A percentile compares a stretch with the other conserved stretches of the same genome.
phyloP scores from a whole-genome alignment of 345 rosid species.

The Acer negundo region DNA sequence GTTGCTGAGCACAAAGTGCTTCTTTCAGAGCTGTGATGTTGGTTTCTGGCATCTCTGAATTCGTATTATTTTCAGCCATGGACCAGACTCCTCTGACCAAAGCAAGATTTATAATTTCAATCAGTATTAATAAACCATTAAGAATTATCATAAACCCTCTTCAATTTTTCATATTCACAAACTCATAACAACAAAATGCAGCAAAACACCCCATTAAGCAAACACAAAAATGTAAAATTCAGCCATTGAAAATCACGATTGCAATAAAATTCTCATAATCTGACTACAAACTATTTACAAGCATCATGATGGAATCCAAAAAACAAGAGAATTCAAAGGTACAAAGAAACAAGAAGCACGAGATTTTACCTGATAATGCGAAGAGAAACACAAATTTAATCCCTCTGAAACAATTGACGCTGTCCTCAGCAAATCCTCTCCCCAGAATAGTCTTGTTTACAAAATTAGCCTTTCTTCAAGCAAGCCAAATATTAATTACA shows the following conservation, averaged over 20 bases:
- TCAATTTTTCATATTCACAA: not conserved
- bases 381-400: not conserved
- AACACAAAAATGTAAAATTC: not conserved
- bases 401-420: not conserved
- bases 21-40: slow-evolving; percentile 50
- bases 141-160: not conserved
- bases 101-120: not conserved
- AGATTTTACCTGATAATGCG: not conserved
- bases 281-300: not conserved
- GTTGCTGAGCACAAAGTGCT: slow-evolving; percentile 67
- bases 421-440: too few relatives aligned
- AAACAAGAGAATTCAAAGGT: not conserved
- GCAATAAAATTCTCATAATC: not conserved
- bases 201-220: not conserved
- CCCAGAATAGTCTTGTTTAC: not conserved
- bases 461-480: not conserved
- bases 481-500: not conserved
- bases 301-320: not conserved
- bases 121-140: slow-evolving; percentile 5
- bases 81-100: not conserved
- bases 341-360: not conserved
- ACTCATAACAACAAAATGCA: too few relatives aligned
- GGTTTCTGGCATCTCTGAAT: slow-evolving; percentile 36
- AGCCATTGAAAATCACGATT: not conserved
- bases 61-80: slow-evolving; percentile 49